phyloP scores from a whole-genome alignment of 306 rosid genomes.

The Gastrolobium villosum region DNA sequence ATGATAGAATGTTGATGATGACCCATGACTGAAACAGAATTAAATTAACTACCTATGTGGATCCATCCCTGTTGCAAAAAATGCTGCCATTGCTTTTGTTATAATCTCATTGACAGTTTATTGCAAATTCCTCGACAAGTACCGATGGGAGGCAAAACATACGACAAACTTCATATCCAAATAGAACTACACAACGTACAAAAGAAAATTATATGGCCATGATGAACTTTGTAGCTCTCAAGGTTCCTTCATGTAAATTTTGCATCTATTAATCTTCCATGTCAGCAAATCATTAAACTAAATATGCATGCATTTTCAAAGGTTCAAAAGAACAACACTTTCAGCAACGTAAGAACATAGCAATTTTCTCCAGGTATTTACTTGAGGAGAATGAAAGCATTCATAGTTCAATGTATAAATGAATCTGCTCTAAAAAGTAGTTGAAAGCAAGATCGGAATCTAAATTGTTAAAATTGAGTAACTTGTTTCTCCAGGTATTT shows the following conservation, averaged over 20 bases:
- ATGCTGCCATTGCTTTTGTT: conserved; percentile 87
- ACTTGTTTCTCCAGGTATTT: conserved; percentile 11
- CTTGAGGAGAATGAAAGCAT: background rate
- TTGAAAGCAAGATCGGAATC: conserved; percentile 24
- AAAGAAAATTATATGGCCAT: conserved; percentile 30
- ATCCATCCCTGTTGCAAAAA: conserved; percentile 93
- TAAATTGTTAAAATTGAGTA: background rate
- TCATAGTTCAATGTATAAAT: background rate
- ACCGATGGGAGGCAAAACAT: conserved; percentile 93
- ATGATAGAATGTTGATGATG: background rate
- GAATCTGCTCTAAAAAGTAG: background rate
- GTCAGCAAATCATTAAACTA: conserved; percentile 10
- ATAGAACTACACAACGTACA: conserved; percentile 79
- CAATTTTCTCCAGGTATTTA: background rate
- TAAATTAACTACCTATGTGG: conserved; percentile 71
- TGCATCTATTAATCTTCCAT: conserved; percentile 21
- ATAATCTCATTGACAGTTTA: conserved; percentile 88
- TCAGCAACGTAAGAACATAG: background rate
- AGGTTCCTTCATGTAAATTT: conserved; percentile 25
- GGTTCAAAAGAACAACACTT: conserved; percentile 29
- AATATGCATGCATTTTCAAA: background rate
- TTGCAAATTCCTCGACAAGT: conserved; percentile 86
- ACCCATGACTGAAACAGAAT: conserved; percentile 9
- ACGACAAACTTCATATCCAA: conserved; percentile 98
- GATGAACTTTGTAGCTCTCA: conserved; percentile 18